Evolutionary conservation across 2,329 filamentous ascomycete species (phyloP).

Genomic region (Penicillium griseofulvum): DNA sequence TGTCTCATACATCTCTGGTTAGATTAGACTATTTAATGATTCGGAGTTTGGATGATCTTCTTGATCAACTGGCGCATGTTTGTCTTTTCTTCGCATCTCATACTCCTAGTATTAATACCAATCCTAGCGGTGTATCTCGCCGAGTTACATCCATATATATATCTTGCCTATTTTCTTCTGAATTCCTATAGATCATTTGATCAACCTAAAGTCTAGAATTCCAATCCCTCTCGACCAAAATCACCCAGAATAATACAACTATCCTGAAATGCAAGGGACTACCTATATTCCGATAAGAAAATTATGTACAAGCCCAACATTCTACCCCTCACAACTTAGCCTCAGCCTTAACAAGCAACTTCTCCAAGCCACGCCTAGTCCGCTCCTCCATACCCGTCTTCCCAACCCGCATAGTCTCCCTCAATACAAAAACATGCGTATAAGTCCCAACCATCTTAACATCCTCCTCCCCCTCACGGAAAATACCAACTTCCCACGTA

Average conservation of each 20-base stretch:
- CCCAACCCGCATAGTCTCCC: slow-evolving; percentile 66
- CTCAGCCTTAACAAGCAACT: slow-evolving; percentile 45
- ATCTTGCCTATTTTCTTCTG: not conserved
- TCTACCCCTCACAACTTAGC: slow-evolving; percentile 28
- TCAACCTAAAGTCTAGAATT: not conserved
- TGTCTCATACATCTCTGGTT: slow-evolving; percentile 6
- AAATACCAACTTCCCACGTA: slow-evolving; percentile 84
- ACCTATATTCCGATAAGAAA: not conserved
- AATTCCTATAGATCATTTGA: not conserved
- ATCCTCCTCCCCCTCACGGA: slow-evolving; percentile 67
- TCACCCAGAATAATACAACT: not conserved
- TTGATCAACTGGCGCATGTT: slow-evolving; percentile 8
- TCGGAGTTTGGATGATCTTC: slow-evolving; percentile 1
- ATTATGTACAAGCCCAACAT: slow-evolving; percentile 4
- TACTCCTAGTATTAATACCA: not conserved
- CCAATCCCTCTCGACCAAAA: not conserved
- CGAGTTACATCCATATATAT: not conserved
- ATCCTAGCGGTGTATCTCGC: not conserved
- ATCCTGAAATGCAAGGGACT: not conserved
- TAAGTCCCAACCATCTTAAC: slow-evolving; percentile 85
- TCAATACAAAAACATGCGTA: slow-evolving; percentile 84
- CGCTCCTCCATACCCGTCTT: slow-evolving; percentile 50
- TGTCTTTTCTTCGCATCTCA: not conserved
- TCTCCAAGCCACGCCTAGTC: slow-evolving; percentile 55
- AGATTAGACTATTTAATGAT: slow-evolving; percentile 8